Percentiles rank a stretch among this genome's conserved stretches.
These are phyloP conservation scores for Sclerotinia minor DNA, from an alignment of 2,329 filamentous ascomycete genomes.

Conservation along the genomic window DNA sequence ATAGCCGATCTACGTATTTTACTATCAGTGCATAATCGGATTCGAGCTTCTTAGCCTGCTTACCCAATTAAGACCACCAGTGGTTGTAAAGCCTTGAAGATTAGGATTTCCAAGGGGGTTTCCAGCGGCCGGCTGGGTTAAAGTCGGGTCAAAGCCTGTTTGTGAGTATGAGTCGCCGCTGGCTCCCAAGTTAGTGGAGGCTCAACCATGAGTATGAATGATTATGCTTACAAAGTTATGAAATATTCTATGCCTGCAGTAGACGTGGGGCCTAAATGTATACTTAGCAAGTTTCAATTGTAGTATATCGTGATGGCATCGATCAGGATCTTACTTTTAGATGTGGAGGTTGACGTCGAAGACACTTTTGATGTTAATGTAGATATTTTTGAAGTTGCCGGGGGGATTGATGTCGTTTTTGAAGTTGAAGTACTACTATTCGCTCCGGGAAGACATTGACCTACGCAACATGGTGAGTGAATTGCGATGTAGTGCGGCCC, in stretches of 20 bases:
- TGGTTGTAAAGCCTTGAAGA: slow-evolving; percentile 40
- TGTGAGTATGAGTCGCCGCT: slow-evolving; percentile 43
- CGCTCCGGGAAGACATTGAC: slow-evolving; percentile 11
- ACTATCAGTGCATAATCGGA: neutral
- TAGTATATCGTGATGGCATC: no score
- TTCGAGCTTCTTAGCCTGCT: neutral
- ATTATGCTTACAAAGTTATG: slow-evolving; percentile 1
- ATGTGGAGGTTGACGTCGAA: neutral
- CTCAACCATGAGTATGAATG: neutral
- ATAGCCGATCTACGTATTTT: neutral
- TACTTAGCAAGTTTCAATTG: neutral
- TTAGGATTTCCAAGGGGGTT: slow-evolving; percentile 42
- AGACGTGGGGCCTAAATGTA: neutral
- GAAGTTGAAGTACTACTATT: neutral
- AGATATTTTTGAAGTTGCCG: neutral
- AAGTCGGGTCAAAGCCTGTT: slow-evolving; percentile 41
- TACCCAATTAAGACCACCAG: slow-evolving; percentile 41
- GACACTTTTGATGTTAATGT: slow-evolving; percentile 2
- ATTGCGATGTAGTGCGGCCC: no score
- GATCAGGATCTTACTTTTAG: neutral
- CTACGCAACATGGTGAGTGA: neutral
- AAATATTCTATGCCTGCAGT: slow-evolving; percentile 12
- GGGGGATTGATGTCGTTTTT: neutral
- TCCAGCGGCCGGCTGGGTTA: slow-evolving; percentile 33
- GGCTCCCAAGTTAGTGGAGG: neutral